A percentile compares a stretch with the other conserved stretches of the same genome.
phyloP scores from a whole-genome alignment of 192 early-diverging fungal species.

The Allomyces javanicus region DNA sequence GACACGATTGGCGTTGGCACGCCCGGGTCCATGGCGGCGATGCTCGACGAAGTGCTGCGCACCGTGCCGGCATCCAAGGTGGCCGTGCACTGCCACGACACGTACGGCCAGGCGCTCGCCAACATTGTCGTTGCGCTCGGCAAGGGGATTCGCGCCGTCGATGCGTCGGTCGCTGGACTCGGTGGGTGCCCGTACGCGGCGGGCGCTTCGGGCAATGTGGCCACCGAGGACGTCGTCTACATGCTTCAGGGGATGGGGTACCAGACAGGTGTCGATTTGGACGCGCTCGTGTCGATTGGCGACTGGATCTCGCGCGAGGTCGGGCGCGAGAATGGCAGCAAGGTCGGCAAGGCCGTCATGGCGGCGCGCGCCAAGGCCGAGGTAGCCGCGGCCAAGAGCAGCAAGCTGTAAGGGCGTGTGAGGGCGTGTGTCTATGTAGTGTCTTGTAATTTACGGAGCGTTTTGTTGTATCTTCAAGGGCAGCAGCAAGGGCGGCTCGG shows the following conservation, averaged over 20 bases:
- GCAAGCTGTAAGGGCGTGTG: not conserved
- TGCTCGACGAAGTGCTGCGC: slow-evolving; percentile 49
- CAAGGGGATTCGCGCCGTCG: slow-evolving; percentile 79
- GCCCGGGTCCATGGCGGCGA: slow-evolving; percentile 28
- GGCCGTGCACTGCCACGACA: slow-evolving; percentile 92
- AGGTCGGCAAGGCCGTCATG: slow-evolving; percentile 20
- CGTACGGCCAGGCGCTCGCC: slow-evolving; percentile 86
- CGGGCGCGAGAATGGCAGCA: slow-evolving; percentile 36
- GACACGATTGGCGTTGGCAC: slow-evolving; percentile 88
- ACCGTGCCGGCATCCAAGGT: slow-evolving; percentile 53
- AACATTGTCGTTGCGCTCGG: slow-evolving; percentile 36
- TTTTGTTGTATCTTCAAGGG: too few relatives aligned
- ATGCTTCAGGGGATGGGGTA: slow-evolving; percentile 71
- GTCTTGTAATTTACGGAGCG: too few relatives aligned
- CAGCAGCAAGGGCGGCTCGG: too few relatives aligned
- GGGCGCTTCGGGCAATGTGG: slow-evolving; percentile 91
- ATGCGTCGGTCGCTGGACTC: slow-evolving; percentile 78
- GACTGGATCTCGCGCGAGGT: slow-evolving; percentile 72
- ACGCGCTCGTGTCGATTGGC: slow-evolving; percentile 52
- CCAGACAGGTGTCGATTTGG: slow-evolving; percentile 57
- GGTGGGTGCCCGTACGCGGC: slow-evolving; percentile 93
- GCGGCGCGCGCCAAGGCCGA: not conserved
- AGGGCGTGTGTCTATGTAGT: too few relatives aligned
- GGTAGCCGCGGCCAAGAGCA: not conserved
- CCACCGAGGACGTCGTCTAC: slow-evolving; percentile 90